Conservation (phyloP, 2,329 filamentous ascomycete genomes). For the Ceratocystis destructans region DNA sequence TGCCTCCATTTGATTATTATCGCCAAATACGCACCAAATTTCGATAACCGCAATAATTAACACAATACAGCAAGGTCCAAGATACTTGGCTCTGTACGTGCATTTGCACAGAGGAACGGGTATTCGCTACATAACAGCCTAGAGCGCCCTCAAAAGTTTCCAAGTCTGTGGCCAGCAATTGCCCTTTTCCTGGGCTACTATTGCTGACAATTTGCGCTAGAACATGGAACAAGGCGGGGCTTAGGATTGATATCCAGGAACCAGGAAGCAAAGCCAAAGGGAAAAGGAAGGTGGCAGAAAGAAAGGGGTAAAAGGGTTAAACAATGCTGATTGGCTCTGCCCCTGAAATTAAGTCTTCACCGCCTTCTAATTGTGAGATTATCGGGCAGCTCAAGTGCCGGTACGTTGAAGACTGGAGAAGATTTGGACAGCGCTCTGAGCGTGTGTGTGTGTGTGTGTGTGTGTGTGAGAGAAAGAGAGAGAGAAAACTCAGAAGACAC, state of each 20-base stretch:
- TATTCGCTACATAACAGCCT: neutral
- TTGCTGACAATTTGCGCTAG: neutral
- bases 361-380: neutral
- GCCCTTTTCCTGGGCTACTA: neutral
- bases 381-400: neutral
- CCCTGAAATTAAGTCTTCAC: neutral
- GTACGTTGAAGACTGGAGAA: neutral
- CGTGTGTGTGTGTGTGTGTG: no score
- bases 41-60: neutral
- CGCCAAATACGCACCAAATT: neutral
- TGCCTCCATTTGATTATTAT: neutral
- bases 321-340: neutral
- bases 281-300: neutral
- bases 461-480: neutral
- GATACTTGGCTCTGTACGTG: neutral
- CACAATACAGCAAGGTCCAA: neutral
- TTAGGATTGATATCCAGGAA: neutral
- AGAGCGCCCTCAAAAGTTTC: neutral
- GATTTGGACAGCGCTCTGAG: neutral
- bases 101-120: no score
- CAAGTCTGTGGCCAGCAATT: neutral
- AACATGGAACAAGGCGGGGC: slow-evolving; percentile 2
- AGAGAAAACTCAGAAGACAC: neutral
- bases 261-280: neutral
- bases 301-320: slow-evolving; percentile 1